Conservation (phyloP, 2,329 filamentous ascomycete species). For the Diaporthe caulivora region DNA sequence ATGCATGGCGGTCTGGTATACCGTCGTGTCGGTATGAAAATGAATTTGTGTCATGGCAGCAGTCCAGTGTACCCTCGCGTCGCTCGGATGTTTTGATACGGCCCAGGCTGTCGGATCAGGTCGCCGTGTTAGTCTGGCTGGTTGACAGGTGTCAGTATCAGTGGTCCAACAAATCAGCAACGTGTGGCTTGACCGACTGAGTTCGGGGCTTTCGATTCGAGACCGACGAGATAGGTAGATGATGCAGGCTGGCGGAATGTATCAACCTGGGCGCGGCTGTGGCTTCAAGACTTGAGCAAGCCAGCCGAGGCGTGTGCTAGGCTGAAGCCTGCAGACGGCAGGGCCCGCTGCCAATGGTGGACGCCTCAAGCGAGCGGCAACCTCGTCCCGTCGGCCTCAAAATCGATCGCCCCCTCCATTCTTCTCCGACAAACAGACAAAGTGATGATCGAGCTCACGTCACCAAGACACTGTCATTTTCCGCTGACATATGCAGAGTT, state of each 20-base stretch:
- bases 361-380: conserved; percentile 1
- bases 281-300: conserved; percentile 19
- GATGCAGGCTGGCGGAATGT: not conserved
- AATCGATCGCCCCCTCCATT: not conserved
- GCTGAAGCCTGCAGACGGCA: conserved; percentile 19
- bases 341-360: not conserved
- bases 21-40: not conserved
- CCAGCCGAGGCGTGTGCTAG: conserved; percentile 9
- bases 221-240: not conserved
- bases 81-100: conserved; percentile 10
- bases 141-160: not conserved
- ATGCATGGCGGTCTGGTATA: not conserved
- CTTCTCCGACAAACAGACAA: too few relatives aligned
- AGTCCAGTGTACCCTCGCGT: not conserved
- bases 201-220: not conserved
- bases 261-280: conserved; percentile 24
- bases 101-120: not conserved
- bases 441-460: not conserved
- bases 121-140: not conserved
- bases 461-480: not conserved
- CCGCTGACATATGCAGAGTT: not conserved
- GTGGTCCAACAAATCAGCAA: not conserved
- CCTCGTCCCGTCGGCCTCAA: not conserved
- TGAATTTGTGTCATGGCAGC: not conserved
- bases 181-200: conserved; percentile 9